Evolutionary conservation across 192 early-diverging fungal genomes (phyloP).

Genomic region (Coemansia sp.): DNA sequence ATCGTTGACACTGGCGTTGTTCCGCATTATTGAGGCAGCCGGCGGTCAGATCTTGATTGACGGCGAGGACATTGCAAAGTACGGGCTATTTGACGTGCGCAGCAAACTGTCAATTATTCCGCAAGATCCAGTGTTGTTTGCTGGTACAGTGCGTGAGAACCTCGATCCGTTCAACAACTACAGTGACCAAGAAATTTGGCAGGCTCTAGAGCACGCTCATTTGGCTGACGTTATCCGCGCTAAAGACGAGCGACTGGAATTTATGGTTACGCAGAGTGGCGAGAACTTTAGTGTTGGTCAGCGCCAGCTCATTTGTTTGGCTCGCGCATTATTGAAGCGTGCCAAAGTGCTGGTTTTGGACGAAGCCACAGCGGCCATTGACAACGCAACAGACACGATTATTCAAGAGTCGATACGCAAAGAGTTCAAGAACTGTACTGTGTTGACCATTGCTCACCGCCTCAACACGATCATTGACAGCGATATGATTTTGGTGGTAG

Average conservation of each 20-base stretch:
- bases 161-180: conserved; percentile 55
- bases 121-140: conserved; percentile 79
- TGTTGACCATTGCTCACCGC: conserved; percentile 76
- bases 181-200: conserved; percentile 67
- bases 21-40: conserved; percentile 69
- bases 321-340: conserved; percentile 68
- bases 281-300: conserved; percentile 85
- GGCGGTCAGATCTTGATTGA: conserved; percentile 76
- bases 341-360: conserved; percentile 79
- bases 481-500: conserved; percentile 76
- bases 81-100: conserved; percentile 71
- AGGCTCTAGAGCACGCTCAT: conserved; percentile 64
- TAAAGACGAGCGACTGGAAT: conserved; percentile 68
- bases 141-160: conserved; percentile 65
- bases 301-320: conserved; percentile 72
- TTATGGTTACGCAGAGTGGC: conserved; percentile 71
- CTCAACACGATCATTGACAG: conserved; percentile 54
- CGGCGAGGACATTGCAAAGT: conserved; percentile 68
- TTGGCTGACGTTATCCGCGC: conserved; percentile 66
- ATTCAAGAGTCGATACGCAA: conserved; percentile 75
- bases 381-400: conserved; percentile 62
- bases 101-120: conserved; percentile 82
- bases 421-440: conserved; percentile 74
- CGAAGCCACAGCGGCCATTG: conserved; percentile 81
- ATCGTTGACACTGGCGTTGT: conserved; percentile 70